Conservation (phyloP, 139 green algal species). For the Bryopsis sp. region DNA sequence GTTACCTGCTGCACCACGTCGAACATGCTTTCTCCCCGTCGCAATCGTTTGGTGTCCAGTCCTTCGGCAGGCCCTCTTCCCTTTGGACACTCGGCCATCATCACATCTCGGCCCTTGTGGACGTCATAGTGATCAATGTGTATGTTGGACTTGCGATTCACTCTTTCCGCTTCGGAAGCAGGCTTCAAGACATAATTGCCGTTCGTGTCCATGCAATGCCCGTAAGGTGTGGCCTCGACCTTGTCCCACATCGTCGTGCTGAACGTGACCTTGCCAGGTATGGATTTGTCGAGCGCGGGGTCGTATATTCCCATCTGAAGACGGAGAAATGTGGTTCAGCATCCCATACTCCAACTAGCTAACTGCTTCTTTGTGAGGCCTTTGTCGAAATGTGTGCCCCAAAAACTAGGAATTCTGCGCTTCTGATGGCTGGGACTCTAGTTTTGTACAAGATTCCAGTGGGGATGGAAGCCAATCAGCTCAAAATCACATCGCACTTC, state of each 20-base stretch:
- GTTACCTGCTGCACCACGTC: constrained; percentile 2
- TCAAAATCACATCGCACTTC: no score
- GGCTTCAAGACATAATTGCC: neutral
- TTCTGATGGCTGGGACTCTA: no score
- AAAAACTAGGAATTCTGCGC: no score
- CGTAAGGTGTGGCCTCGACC: neutral
- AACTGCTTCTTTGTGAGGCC: no score
- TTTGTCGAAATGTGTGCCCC: no score
- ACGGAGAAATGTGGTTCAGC: no score
- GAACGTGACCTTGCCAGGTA: neutral
- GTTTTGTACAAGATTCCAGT: no score
- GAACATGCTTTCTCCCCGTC: no score
- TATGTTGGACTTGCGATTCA: neutral
- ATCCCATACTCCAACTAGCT: no score
- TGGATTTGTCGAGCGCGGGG: neutral
- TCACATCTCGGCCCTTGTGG: neutral
- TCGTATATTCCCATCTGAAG: neutral
- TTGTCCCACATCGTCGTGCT: neutral
- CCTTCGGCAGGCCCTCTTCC: neutral
- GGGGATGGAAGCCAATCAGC: no score
- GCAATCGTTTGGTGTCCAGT: no score
- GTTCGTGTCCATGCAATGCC: neutral
- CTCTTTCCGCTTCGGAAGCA: neutral
- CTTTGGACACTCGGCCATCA: constrained; percentile 6
- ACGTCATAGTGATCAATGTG: neutral